These are phyloP conservation scores for Arthrinium phaeospermum DNA, from an alignment of 2,329 filamentous ascomycete species.

Conservation along the genomic window DNA sequence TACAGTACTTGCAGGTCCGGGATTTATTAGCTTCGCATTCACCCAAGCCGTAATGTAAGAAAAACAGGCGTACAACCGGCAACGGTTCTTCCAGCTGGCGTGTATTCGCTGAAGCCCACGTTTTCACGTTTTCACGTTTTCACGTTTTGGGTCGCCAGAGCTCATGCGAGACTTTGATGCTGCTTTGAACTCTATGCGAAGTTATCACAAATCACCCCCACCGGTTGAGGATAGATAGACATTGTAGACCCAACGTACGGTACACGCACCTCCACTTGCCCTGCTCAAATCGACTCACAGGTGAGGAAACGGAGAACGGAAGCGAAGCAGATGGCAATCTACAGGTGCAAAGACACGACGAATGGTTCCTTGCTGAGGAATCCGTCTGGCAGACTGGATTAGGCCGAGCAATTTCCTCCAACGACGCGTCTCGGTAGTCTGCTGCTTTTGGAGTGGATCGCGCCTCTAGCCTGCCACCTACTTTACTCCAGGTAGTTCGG, in stretches of 20 bases:
- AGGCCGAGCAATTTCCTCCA: slow-evolving; percentile 14
- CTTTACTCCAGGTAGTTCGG: not conserved
- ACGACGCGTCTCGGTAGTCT: slow-evolving; percentile 14
- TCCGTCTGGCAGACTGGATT: slow-evolving; percentile 7
- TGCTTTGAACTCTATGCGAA: not conserved
- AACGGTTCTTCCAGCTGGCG: not conserved
- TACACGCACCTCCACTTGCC: not conserved
- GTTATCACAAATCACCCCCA: not conserved
- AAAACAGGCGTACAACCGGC: not conserved
- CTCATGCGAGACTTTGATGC: slow-evolving; percentile 1
- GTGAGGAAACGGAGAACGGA: not conserved
- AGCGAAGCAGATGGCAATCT: not conserved
- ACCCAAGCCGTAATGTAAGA: not conserved
- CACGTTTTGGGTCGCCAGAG: not conserved
- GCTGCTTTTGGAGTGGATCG: slow-evolving; percentile 11
- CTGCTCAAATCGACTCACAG: not conserved
- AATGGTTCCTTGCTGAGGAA: not conserved
- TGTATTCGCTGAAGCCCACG: not conserved
- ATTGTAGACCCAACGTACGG: not conserved
- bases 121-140: slow-evolving; percentile 11
- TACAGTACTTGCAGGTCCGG: not conserved
- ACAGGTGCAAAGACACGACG: not conserved
- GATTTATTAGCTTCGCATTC: slow-evolving; percentile 6
- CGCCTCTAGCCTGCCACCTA: not conserved
- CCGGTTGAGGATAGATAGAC: not conserved